Evolutionary conservation across 2,329 filamentous ascomycete genomes (phyloP).

Genomic region (Karstenula rhodostoma): DNA sequence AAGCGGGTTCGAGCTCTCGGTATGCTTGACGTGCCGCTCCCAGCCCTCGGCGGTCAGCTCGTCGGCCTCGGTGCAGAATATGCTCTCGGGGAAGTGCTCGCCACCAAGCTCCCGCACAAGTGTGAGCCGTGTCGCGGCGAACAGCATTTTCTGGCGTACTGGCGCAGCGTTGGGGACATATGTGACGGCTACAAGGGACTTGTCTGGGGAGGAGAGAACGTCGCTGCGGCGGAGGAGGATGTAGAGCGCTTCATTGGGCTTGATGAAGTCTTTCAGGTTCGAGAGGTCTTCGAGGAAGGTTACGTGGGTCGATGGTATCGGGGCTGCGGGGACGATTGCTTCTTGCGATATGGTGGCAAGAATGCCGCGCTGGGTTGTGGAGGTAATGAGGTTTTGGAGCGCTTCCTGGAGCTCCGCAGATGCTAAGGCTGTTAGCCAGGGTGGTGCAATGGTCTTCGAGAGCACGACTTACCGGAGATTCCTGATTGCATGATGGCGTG

Average conservation of each 20-base stretch:
- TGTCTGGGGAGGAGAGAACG: conserved; percentile 49
- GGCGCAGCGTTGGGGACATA: conserved; percentile 82
- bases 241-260: conserved; percentile 74
- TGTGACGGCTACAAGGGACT: conserved; percentile 70
- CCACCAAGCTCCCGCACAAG: conserved; percentile 78
- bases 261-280: conserved; percentile 69
- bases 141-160: conserved; percentile 87
- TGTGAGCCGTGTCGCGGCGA: conserved; percentile 78
- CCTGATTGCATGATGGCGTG: conserved; percentile 75
- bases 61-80: conserved; percentile 74
- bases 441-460: background rate
- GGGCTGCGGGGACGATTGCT: conserved; percentile 68
- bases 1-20: conserved; percentile 68
- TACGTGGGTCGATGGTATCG: conserved; percentile 59
- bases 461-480: conserved; percentile 69
- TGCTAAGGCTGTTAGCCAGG: conserved; percentile 52
- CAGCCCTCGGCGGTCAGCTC: conserved; percentile 77
- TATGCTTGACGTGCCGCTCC: conserved; percentile 74
- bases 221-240: conserved; percentile 76
- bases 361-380: conserved; percentile 70
- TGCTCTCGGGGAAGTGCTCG: conserved; percentile 78
- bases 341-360: conserved; percentile 74
- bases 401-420: conserved; percentile 78
- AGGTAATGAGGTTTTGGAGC: conserved; percentile 74
- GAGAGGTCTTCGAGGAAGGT: conserved; percentile 71